phyloP scores from a whole-genome alignment of 306 rosid genomes.

The Cucurbita pepo region DNA sequence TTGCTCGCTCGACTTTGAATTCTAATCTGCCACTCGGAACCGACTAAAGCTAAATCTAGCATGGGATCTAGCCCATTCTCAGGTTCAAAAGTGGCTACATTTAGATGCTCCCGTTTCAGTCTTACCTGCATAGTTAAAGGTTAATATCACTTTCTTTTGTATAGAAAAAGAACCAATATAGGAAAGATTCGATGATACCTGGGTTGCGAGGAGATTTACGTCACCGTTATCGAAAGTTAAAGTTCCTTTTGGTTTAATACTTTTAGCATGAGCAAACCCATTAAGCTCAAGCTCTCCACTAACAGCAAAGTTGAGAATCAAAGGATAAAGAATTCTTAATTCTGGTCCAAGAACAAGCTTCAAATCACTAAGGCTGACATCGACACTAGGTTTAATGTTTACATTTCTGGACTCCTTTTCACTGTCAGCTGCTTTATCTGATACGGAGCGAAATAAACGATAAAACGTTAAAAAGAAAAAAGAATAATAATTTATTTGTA shows the following conservation, averaged over 20 bases:
- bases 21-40: slow-evolving; percentile 71
- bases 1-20: slow-evolving; percentile 80
- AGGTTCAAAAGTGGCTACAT: slow-evolving; percentile 83
- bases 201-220: slow-evolving; percentile 90
- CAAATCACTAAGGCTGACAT: slow-evolving; percentile 61
- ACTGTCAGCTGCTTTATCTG: slow-evolving; percentile 33
- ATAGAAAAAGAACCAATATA: slow-evolving; percentile 4
- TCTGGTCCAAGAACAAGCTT: slow-evolving; percentile 88
- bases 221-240: slow-evolving; percentile 78
- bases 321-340: slow-evolving; percentile 77
- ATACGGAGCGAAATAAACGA: neutral
- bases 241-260: slow-evolving; percentile 65
- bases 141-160: slow-evolving; percentile 2
- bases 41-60: slow-evolving; percentile 85
- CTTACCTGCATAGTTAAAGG: slow-evolving; percentile 50
- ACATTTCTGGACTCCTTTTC: slow-evolving; percentile 46
- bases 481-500: neutral
- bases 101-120: slow-evolving; percentile 69
- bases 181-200: slow-evolving; percentile 26
- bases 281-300: slow-evolving; percentile 87
- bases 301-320: slow-evolving; percentile 63
- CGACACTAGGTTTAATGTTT: slow-evolving; percentile 43
- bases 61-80: slow-evolving; percentile 83
- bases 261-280: slow-evolving; percentile 68
- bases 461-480: neutral